A percentile compares a stretch with the other conserved stretches of the same genome.
These are phyloP conservation scores for Trichosanthes truncata DNA, from an alignment of 306 rosid genomes.

Conservation along the genomic window DNA sequence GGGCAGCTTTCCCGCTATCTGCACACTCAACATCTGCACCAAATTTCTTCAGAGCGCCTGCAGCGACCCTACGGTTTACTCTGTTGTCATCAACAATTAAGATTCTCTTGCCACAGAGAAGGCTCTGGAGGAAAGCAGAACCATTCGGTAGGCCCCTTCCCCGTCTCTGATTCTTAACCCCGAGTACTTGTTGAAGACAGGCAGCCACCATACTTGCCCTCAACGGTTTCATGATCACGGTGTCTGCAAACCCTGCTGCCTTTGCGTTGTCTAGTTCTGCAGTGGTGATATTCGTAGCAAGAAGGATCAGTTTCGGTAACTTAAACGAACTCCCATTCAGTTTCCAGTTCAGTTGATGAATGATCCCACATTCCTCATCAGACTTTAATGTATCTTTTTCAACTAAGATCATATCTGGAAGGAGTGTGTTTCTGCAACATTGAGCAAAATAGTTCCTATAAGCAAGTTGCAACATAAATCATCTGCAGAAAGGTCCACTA, in stretches of 20 bases:
- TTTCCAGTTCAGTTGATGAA: conserved; percentile 51
- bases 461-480: neutral
- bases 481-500: neutral
- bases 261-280: conserved; percentile 60
- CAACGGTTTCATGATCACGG: conserved; percentile 88
- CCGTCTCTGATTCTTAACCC: conserved; percentile 62
- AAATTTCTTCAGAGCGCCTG: conserved; percentile 79
- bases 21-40: conserved; percentile 83
- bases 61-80: conserved; percentile 95
- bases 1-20: conserved; percentile 84
- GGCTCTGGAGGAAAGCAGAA: conserved; percentile 47
- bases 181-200: conserved; percentile 93
- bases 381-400: conserved; percentile 78
- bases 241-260: conserved; percentile 75
- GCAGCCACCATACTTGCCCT: conserved; percentile 98
- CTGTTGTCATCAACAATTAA: conserved; percentile 87
- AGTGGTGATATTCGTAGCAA: conserved; percentile 65
- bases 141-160: conserved; percentile 53
- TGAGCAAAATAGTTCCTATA: neutral
- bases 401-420: conserved; percentile 70
- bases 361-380: conserved; percentile 54
- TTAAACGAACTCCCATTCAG: conserved; percentile 46
- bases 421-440: conserved; percentile 39
- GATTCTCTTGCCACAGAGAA: conserved; percentile 69
- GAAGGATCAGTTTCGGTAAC: conserved; percentile 71